A percentile compares a stretch with the other conserved stretches of the same genome.
Conservation (phyloP, 1,139 yeast genomes). For the Geotrichum klebahnii region DNA sequence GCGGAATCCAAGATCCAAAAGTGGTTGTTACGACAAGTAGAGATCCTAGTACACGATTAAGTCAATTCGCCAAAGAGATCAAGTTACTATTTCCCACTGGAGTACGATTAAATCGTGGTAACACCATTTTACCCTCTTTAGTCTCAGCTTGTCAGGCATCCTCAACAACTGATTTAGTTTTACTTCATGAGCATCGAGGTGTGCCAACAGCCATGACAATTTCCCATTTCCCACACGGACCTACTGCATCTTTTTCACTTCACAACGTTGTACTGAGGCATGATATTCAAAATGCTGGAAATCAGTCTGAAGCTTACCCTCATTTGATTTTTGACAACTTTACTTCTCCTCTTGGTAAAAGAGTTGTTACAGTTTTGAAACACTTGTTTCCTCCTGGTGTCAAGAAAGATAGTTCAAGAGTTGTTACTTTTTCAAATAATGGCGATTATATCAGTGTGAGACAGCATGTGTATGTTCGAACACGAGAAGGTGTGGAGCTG, state of each 20-base stretch:
- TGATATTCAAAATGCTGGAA: conserved; percentile 82
- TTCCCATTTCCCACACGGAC: conserved; percentile 97
- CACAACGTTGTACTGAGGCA: conserved; percentile 94
- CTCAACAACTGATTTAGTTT: conserved; percentile 73
- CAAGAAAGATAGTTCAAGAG: conserved; percentile 80
- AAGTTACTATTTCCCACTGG: conserved; percentile 86
- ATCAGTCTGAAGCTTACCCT: conserved; percentile 87
- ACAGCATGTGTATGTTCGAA: conserved; percentile 89
- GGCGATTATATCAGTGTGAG: conserved; percentile 91
- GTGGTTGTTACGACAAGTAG: conserved; percentile 90
- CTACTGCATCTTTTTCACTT: conserved; percentile 87
- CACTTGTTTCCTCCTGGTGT: conserved; percentile 97
- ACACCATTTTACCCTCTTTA: conserved; percentile 76
- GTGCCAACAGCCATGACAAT: conserved; percentile 91
- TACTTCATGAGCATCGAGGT: conserved; percentile 96
- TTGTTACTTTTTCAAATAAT: conserved; percentile 81
- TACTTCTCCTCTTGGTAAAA: conserved; percentile 73
- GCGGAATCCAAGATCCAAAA: conserved; percentile 90
- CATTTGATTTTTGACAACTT: conserved; percentile 91
- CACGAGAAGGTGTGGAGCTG: conserved; percentile 79
- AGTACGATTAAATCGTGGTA: conserved; percentile 88
- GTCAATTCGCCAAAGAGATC: conserved; percentile 91
- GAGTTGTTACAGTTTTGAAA: conserved; percentile 76
- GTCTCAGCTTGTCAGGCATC: conserved; percentile 79
- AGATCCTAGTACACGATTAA: conserved; percentile 76